Base-by-base conservation (phyloP, 1,139 yeast genomes). In the Suhomyces anneliseae region DNA sequence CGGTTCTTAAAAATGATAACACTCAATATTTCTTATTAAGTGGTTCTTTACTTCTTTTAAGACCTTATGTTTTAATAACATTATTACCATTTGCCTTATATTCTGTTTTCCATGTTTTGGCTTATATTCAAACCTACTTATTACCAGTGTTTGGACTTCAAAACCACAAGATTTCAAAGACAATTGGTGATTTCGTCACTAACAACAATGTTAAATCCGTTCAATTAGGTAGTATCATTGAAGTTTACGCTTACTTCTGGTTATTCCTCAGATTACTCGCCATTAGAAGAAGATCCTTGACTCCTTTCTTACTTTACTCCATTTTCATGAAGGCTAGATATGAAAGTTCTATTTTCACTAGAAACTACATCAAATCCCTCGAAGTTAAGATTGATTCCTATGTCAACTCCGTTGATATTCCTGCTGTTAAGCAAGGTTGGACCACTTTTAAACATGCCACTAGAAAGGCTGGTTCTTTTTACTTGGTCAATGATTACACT, bases 291-390 rank as follows among this genome's bases (percentile, higher is more conserved):
- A 81, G 83, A 58, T 83, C 92, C 36, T 76, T 88, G 74, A 58
- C 83, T 47, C 79, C 84, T 14, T 74, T 87, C 39, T 54, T 78
- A 27, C 66, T 80, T 38, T 90, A 86, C 67, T 62, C 81, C 31
- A 52, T 82, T 19, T 92, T 92, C 68, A 76, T 90, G 65, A 88
- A 88, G 69, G 69, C 87, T 51, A 81, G 96, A 66, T 88, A 76
- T 63, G 95, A 89, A 63, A 84, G 82, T 58, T 86, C 95, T 8
- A 74, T 82, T 39, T 84, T 83, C 70, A 86, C 90, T 51, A 83
- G 90, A 69, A 76, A 81, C 54, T 84, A 82, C 41, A 76, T 90
- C 61, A 83, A 86, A 68, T 72, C 77, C 41, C 72, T 87, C 70
- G 96, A 88, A 66, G 83, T 87, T 42, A 77, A 84, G 55, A 61